Evolutionary conservation across 1,284 basidiomycete genomes (phyloP), one percentile per base, ranked within the genome.

Genomic region (Naganishia sp.): DNA sequence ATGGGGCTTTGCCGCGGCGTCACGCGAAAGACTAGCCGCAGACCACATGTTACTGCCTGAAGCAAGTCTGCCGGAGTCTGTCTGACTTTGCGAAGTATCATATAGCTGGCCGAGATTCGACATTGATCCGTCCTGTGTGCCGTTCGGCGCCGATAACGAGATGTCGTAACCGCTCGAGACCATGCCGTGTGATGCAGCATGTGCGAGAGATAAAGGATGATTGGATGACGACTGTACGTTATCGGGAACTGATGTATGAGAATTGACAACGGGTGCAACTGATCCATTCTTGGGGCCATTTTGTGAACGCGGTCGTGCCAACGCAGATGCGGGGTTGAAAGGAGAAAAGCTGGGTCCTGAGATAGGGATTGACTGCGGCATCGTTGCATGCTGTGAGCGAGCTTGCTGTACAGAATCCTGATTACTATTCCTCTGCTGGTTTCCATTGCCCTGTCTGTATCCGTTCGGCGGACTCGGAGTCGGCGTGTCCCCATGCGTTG

Each of bases 91-190:
- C 35, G 35, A 39, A 39, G 10, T 18, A 17, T 41, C 21, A 49
- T 49, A 42, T 61, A 51, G 32, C 47, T 13, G 39, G 5, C 49
- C 23, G 3, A 15, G 49, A 15, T 49, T 42, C 21, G 32, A 17
- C 6, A 28, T 17, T 6, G 47, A 51, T 11, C 25, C 39, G 28
- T 25, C 46, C 2, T 23, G 46, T 21, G 47, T 43, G 32, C n/a
- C 49, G n/a, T 25, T 23, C 11, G 58, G 25, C 17, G 58, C 35
- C 3, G 35, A 35, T 42, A 61, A n/a, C n/a, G 58, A 47, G 11
- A 61, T 61, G 23, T 61, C 42, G 35, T 61, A 61, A 42, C 58
- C 58, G 39, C 58, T 61, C 25, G 58, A 61, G 49, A 61, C 58
- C 23, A 61, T n/a, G 6, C 49, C 58, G n/a, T 61, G 52, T 6